phyloP scores from a whole-genome alignment of 2,329 filamentous ascomycete genomes.

The Colletotrichum plurivorum region DNA sequence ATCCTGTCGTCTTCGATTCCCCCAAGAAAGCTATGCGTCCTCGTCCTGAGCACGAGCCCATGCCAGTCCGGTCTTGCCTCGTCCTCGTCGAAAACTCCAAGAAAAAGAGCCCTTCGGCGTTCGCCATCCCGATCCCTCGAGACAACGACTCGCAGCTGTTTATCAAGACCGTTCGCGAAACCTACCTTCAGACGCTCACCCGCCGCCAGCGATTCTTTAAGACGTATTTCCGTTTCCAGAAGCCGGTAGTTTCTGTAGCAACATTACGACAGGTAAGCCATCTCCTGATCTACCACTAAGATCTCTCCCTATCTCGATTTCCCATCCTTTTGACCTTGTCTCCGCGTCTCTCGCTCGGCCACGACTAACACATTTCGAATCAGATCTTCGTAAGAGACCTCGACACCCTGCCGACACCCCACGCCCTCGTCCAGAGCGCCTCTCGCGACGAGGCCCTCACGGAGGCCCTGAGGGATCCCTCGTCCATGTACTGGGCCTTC shows the following conservation, averaged over 20 bases:
- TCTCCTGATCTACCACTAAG: too few relatives aligned
- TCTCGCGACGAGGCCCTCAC: background rate
- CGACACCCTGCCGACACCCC: background rate
- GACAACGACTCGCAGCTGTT: background rate
- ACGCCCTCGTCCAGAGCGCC: background rate
- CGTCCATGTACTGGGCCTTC: background rate
- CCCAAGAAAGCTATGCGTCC: background rate
- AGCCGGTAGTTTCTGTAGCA: background rate
- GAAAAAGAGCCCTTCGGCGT: background rate
- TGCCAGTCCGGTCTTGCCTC: background rate
- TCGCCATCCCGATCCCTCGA: background rate
- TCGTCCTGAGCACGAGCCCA: background rate
- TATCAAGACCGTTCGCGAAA: background rate
- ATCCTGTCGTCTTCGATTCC: too few relatives aligned
- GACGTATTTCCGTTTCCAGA: background rate
- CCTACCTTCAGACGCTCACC: background rate
- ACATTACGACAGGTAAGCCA: background rate
- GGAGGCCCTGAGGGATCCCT: background rate
- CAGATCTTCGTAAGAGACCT: background rate
- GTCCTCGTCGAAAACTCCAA: background rate
- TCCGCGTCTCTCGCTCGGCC: too few relatives aligned
- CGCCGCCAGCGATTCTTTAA: background rate
- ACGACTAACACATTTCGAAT: background rate
- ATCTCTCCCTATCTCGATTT: too few relatives aligned
- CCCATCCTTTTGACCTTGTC: too few relatives aligned